These are phyloP conservation scores for Fusarium falciforme DNA, from an alignment of 2,329 filamentous ascomycete genomes.

Conservation along the genomic window DNA sequence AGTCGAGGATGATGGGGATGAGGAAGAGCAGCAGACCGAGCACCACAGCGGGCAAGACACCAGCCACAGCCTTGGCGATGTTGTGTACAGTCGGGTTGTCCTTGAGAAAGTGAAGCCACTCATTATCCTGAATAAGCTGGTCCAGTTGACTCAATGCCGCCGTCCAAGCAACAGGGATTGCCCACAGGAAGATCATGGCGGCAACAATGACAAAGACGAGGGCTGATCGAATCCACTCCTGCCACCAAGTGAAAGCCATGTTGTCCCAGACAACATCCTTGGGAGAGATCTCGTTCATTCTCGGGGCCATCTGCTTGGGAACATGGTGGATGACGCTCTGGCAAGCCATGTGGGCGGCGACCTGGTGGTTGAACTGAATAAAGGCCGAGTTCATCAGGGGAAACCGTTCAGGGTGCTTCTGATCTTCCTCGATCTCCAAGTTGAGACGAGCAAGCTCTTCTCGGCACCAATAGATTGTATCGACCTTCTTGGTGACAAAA, in stretches of 20 bases:
- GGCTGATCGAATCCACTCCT: constrained; percentile 79
- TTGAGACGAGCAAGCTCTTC: constrained; percentile 89
- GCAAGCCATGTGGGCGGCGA: constrained; percentile 97
- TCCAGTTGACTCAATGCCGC: constrained; percentile 84
- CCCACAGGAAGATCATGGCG: constrained; percentile 88
- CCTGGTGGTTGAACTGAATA: constrained; percentile 98
- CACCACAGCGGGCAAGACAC: constrained; percentile 84
- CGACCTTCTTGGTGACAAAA: constrained; percentile 87
- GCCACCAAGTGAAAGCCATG: constrained; percentile 96
- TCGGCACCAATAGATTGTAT: constrained; percentile 93
- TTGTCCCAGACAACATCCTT: constrained; percentile 97
- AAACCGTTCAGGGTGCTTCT: constrained; percentile 85
- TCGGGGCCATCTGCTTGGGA: constrained; percentile 92
- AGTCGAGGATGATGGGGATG: constrained; percentile 81
- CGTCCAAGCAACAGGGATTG: constrained; percentile 89
- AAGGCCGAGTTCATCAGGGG: constrained; percentile 97
- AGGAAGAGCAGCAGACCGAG: constrained; percentile 83
- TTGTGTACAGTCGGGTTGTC: constrained; percentile 69
- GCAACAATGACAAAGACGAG: constrained; percentile 73
- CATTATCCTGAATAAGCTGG: constrained; percentile 71
- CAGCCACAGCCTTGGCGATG: constrained; percentile 75
- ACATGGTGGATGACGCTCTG: constrained; percentile 91
- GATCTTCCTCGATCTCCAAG: constrained; percentile 90
- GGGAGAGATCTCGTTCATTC: constrained; percentile 92
- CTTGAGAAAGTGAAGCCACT: constrained; percentile 78